phyloP scores from a whole-genome alignment of 352 stramenopile genomes.

The Globisporangium rhizosaccharum region DNA sequence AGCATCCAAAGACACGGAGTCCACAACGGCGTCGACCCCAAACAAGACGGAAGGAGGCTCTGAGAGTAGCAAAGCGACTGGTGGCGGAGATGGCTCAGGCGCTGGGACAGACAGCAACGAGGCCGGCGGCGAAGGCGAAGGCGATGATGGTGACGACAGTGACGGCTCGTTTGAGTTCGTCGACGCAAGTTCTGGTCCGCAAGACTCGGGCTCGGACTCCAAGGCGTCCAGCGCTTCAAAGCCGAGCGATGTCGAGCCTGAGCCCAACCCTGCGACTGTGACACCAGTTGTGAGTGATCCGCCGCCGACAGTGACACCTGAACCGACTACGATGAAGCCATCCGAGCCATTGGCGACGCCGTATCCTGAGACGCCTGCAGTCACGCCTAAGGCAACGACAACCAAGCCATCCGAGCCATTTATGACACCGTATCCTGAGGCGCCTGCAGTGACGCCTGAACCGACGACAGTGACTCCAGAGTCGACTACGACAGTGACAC shows the following conservation, averaged over 20 bases:
- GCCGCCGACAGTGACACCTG: no score
- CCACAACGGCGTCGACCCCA: no score
- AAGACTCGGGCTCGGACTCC: background rate
- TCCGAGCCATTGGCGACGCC: background rate
- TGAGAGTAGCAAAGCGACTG: no score
- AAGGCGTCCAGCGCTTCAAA: background rate
- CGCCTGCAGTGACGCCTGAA: background rate
- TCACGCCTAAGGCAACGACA: background rate
- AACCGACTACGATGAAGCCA: background rate
- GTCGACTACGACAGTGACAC: background rate
- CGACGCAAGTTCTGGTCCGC: constrained; percentile 1
- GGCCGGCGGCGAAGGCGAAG: background rate
- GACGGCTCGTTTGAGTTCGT: constrained; percentile 8
- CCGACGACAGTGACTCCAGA: background rate
- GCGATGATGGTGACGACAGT: background rate
- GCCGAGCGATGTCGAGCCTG: no score
- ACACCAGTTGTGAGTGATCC: no score
- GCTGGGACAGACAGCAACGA: no score
- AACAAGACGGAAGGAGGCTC: no score
- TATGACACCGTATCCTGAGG: background rate
- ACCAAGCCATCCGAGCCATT: background rate
- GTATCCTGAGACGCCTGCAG: background rate
- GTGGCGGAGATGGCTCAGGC: no score
- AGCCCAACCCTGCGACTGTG: no score
- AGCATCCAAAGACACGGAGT: no score